Evolutionary conservation across 139 green algal species (phyloP).

Genomic region (Chlorella ohadii): DNA sequence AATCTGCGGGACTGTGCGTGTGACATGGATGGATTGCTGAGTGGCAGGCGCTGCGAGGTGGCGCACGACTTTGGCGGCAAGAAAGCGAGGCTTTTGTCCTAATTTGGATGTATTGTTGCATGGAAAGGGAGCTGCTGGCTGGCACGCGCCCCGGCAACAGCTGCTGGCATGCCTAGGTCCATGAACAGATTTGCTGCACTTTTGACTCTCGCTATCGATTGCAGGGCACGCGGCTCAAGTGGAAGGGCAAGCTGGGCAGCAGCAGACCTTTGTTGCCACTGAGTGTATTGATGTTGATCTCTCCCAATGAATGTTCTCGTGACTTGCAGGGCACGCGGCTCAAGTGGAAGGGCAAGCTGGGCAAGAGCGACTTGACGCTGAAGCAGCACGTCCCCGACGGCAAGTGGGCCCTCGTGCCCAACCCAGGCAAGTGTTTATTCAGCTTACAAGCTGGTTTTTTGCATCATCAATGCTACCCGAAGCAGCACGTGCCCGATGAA

Average conservation of each 20-base stretch:
- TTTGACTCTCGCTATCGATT: too few relatives aligned
- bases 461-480: too few relatives aligned
- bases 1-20: not conserved
- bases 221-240: slow-evolving; percentile 26
- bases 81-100: not conserved
- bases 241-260: not conserved
- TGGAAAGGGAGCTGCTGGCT: not conserved
- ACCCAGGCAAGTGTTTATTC: not conserved
- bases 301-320: too few relatives aligned
- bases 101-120: not conserved
- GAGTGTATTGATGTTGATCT: too few relatives aligned
- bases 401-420: slow-evolving; percentile 1
- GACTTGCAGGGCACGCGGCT: slow-evolving; percentile 25
- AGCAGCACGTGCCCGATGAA: not conserved
- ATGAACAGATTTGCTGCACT: too few relatives aligned
- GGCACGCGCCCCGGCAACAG: not conserved
- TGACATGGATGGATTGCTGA: not conserved
- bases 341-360: slow-evolving; percentile 15
- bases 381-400: slow-evolving; percentile 9
- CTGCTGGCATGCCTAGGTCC: not conserved
- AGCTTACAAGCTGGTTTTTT: too few relatives aligned
- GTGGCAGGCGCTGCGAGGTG: slow-evolving; percentile 9
- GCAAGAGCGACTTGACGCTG: not conserved
- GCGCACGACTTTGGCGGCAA: not conserved
- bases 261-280: too few relatives aligned